Percentiles rank a stretch among this genome's conserved stretches.
Conservation (phyloP, 805 yeast genomes). For the Kazachstania bromeliacearum region DNA sequence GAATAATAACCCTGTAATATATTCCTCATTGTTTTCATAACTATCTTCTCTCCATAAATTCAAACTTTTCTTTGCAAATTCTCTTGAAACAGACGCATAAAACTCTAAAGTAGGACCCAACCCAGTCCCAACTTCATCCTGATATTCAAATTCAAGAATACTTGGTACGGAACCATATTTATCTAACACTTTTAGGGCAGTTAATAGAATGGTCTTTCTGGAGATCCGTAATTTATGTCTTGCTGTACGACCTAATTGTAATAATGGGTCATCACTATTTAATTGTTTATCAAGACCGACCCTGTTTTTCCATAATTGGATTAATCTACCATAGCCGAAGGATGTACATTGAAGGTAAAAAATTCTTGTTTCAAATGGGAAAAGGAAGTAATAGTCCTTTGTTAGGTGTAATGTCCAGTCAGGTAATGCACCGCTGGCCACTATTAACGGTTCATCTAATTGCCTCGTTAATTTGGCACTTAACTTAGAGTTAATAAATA, state of each 20-base stretch:
- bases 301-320: slow-evolving; percentile 64
- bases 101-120: slow-evolving; percentile 94
- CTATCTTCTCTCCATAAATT: slow-evolving; percentile 58
- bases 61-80: slow-evolving; percentile 49
- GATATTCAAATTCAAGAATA: slow-evolving; percentile 75
- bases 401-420: slow-evolving; percentile 75
- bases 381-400: slow-evolving; percentile 65
- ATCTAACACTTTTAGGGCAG: slow-evolving; percentile 71
- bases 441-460: slow-evolving; percentile 79
- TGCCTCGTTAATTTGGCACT: slow-evolving; percentile 82
- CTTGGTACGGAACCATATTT: slow-evolving; percentile 73
- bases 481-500: slow-evolving; percentile 66
- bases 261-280: slow-evolving; percentile 19
- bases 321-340: slow-evolving; percentile 77
- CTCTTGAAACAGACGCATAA: slow-evolving; percentile 70
- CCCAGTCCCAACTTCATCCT: slow-evolving; percentile 92
- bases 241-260: slow-evolving; percentile 61
- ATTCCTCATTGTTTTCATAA: slow-evolving; percentile 19
- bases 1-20: slow-evolving; percentile 49
- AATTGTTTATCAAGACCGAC: slow-evolving; percentile 32
- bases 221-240: slow-evolving; percentile 75
- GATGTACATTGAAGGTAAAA: slow-evolving; percentile 79
- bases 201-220: slow-evolving; percentile 56
- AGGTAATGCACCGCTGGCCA: slow-evolving; percentile 80
- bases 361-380: slow-evolving; percentile 74